Base-by-base conservation (phyloP, 2,329 filamentous ascomycete genomes). In the Penicillium sp. region DNA sequence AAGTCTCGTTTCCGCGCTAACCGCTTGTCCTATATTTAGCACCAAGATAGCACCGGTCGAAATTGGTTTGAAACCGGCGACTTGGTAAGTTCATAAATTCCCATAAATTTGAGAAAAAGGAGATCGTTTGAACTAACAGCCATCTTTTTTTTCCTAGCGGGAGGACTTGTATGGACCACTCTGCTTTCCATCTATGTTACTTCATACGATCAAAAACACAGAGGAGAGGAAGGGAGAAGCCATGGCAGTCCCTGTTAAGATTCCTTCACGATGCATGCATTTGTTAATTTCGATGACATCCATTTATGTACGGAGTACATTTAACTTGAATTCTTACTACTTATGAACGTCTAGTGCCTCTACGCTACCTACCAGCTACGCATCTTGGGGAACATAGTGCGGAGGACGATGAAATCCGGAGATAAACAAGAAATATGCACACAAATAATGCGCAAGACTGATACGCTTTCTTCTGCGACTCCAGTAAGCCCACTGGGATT, bases 191-290 rank as follows among this genome's bases (percentile, higher is more conserved):
- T 53, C 27, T 25, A n/a, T 53, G 21, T 36, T 53, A 27, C 39
- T 53, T 45, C 15, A 23, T 23, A 15, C 12, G 1, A 8, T 42
- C 6, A 42, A 42, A 17, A 25, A 9, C 21, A 42, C 13, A 5
- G 39, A 25, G 39, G 39, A 42, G 39, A 25, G 7, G 39, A n/a
- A 43, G 15, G 23, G 41, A 25, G 2, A 4, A 17, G 15, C 21
- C 21, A 25, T 43, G 41, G 41, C 17, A 43, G 15, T 43, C 15
- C 41, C 21, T 25, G 15, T 43, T 43, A 17, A 17, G 7, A 43
- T 43, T 43, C 71, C 85, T 25, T 15, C 13, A 17, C 6, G 6
- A 45, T 45, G 12, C 17, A 31, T 31, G 27, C n/a, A 45, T 45
- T 9, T 31, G 43, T 31, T 45, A 13, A 31, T 25, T 7, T 31